Base-by-base conservation (phyloP, 192 early-diverging fungal species). In the Dissophora globulifera region DNA sequence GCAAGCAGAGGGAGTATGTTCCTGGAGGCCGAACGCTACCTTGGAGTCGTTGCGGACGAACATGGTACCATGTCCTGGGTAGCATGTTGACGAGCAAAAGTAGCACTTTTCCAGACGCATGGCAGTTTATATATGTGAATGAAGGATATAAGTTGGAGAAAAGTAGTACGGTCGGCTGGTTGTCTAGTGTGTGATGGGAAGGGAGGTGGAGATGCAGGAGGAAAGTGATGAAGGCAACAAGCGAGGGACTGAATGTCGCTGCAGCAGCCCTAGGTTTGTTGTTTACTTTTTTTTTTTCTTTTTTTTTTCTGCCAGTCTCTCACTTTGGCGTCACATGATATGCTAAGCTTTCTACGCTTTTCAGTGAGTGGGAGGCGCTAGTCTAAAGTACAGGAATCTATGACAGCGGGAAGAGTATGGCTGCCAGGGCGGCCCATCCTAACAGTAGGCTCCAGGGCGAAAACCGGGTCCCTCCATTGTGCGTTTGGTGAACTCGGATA, bases 41-140 rank as follows among this genome's bases (percentile, higher is more conserved):
- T 98, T 99, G 74, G 92, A 88, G 85, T 98, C 98, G 69, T 98
- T 98, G 38, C 96, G 87, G 46, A 98, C 98, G 89, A 99, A 99
- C 93, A 95, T 94, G 65, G 93, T 97, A 30, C 97, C 97, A 79
- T 99, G 96, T 7, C 97, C 97, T 47, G 97, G 97, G 71, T 99
- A 99, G 66, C 92, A 88, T 31, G 95, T 96, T 30, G 91, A 92
- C 38, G 95, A 96, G 86, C 97, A 99, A 81, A 99, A 99, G 81
- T 96, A 99, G 81, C 97, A 99, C 89, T 97, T 97, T 84, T 97
- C 96, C 50, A 99, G 84, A 79, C 96, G 89, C 96, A 98, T 98
- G 50, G 46, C 69, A 5, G 30, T 35, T 81, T 69, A 67, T 69
- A 45, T 49, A 43, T 27, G 40, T 51, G 41, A 30, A 22, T 48